Conservation (phyloP, 345 rosid species). For the Pistacia integerrima region DNA sequence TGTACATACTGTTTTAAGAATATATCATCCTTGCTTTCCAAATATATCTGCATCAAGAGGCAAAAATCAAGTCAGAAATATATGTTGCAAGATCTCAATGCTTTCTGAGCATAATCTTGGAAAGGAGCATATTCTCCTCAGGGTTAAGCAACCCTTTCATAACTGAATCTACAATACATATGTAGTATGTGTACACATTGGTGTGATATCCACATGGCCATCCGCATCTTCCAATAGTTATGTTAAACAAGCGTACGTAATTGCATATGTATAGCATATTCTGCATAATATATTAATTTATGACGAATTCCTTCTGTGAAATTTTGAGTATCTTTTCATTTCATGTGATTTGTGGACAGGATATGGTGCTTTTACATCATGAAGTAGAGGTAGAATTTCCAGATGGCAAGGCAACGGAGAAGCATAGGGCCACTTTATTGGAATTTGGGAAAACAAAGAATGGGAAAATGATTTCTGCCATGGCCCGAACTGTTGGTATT, state of each 20-base stretch:
- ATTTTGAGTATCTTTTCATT: background rate
- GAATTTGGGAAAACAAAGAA: constrained; percentile 70
- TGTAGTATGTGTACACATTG: background rate
- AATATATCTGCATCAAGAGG: background rate
- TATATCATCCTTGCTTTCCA: background rate
- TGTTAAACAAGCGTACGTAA: background rate
- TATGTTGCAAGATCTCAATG: background rate
- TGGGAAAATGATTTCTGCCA: constrained; percentile 68
- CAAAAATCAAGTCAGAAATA: background rate
- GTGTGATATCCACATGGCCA: background rate
- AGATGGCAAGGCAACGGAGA: constrained; percentile 49
- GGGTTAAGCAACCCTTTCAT: background rate
- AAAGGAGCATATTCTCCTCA: background rate
- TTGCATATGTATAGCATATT: background rate
- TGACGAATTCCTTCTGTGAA: background rate
- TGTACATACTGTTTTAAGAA: background rate
- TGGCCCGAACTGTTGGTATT: constrained; percentile 92
- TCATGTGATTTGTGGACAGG: constrained; percentile 45
- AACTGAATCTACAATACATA: background rate
- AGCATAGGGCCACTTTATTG: constrained; percentile 67
- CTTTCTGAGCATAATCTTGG: background rate
- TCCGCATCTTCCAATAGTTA: background rate
- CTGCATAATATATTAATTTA: background rate
- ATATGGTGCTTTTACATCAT: constrained; percentile 94
- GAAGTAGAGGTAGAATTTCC: constrained; percentile 83